A percentile compares a stretch with the other conserved stretches of the same genome.
Evolutionary conservation across 805 yeast genomes (phyloP).

Genomic region (Lipomyces mesembrius): DNA sequence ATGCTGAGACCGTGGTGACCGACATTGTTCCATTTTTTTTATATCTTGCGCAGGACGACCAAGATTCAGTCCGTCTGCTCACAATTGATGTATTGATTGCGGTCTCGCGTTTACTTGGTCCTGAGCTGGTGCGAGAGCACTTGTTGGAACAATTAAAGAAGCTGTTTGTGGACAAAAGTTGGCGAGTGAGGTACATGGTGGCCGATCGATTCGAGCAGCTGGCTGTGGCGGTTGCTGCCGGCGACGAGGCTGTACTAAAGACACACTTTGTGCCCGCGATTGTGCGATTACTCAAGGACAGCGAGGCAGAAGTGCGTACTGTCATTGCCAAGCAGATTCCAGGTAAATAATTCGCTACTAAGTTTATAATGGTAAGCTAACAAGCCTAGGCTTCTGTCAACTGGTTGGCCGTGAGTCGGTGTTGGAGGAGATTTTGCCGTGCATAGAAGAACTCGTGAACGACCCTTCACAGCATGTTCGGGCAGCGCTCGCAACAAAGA

Average conservation of each 20-base stretch:
- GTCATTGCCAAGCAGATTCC: constrained; percentile 93
- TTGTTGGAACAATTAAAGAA: constrained; percentile 58
- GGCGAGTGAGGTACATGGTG: constrained; percentile 98
- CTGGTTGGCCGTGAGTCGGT: constrained; percentile 54
- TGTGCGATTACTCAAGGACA: constrained; percentile 79
- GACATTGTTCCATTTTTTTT: constrained; percentile 38
- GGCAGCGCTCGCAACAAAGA: constrained; percentile 85
- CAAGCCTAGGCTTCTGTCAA: constrained; percentile 44
- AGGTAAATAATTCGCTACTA: constrained; percentile 39
- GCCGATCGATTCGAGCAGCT: constrained; percentile 88
- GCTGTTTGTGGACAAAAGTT: constrained; percentile 83
- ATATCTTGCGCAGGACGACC: constrained; percentile 68
- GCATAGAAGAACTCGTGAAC: constrained; percentile 78
- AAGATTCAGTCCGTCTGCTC: constrained; percentile 91
- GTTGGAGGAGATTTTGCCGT: constrained; percentile 75
- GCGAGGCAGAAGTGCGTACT: constrained; percentile 95
- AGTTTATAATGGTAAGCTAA: constrained; percentile 46
- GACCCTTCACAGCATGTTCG: constrained; percentile 94
- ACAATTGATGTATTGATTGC: constrained; percentile 87
- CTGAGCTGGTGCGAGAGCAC: constrained; percentile 33
- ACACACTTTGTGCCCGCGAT: constrained; percentile 68
- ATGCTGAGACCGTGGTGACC: constrained; percentile 28
- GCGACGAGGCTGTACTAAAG: constrained; percentile 52
- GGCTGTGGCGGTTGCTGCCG: constrained; percentile 62
- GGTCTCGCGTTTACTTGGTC: constrained; percentile 54